phyloP scores from a whole-genome alignment of 345 rosid genomes.

The Hibiscus trionum region DNA sequence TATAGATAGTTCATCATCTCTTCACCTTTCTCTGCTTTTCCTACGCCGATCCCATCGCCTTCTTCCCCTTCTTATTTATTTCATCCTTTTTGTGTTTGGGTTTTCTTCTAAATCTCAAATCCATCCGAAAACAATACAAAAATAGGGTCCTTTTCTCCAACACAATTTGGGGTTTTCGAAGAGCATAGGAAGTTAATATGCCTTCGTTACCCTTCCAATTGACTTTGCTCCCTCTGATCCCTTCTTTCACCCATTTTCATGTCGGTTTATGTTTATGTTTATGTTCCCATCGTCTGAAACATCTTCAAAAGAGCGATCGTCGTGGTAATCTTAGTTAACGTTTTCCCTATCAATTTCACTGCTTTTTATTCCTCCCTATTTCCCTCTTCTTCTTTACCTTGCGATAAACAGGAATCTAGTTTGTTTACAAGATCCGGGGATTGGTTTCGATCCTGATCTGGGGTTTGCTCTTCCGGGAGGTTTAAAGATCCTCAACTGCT shows the following conservation, averaged over 20 bases:
- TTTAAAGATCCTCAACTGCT: not conserved
- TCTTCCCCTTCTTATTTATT: not conserved
- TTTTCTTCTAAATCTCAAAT: not conserved
- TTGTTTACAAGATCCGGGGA: not conserved
- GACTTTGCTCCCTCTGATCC: constrained; percentile 31
- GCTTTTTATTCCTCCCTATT: not conserved
- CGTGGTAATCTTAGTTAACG: constrained; percentile 97
- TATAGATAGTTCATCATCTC: not conserved
- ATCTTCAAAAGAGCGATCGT: constrained; percentile 80
- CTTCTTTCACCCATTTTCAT: constrained; percentile 51
- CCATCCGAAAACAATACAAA: constrained; percentile 7
- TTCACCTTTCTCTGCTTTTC: not conserved
- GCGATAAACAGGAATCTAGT: not conserved
- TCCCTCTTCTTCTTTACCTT: not conserved
- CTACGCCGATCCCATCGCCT: not conserved
- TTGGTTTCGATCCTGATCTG: constrained; percentile 4
- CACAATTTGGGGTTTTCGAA: constrained; percentile 52
- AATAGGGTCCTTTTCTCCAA: constrained; percentile 20
- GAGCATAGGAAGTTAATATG: constrained; percentile 60
- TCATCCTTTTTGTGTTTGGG: not conserved
- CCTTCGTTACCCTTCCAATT: constrained; percentile 61
- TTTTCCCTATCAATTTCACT: not conserved
- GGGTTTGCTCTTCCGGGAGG: not conserved
- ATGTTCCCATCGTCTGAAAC: constrained; percentile 73
- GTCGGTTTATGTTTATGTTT: constrained; percentile 49